Base-by-base conservation (phyloP, 148 eudicot genomes). In the Gaultheria prostrata region DNA sequence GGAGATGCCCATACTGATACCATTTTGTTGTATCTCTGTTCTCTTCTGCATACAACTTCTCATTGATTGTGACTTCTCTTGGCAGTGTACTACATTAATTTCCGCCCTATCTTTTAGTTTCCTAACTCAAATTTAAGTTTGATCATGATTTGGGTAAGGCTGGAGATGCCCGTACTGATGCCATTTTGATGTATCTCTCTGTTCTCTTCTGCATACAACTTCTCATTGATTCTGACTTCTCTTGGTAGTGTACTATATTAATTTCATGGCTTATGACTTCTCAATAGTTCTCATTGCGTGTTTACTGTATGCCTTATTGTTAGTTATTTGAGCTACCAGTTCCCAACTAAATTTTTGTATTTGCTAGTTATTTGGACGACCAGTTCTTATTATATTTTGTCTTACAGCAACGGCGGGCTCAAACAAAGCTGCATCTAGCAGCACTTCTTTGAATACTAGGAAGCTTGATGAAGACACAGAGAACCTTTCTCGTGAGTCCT, bases 381-480 rank as follows among this genome's bases (percentile, higher is more conserved):
- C 1, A 12, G 21, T 87, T 48, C 72, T 79, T 75, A 50, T 17
- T 50, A 80, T n/a, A 53, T n/a, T 77, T 78, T 83, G 26, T 82
- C 6, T 57, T 89, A 86, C 94, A 97, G 99, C 99, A 45, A 86
- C 84, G 86, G 98, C 95, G 45, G 99, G 96, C 69, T 81, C 95
- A 78, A 97, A 97, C 92, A 97, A 89, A 87, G 98, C 98, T 86
- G 98, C 99, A 80, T 92, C 98, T 46, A 97, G 99, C 76, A 84
- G 99, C 84, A 97, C 99, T 61, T 59, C 98, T 59, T 82, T 97
- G 90, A 97, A 97, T 88, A 97, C 99, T 35, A 89, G 99, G 86
- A 97, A 97, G 86, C 95, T 97, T 76, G 99, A 93, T 89, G 99
- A 97, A 26, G 99, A 97, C 85, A 97, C 98, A 15, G 99, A 97